phyloP scores from a whole-genome alignment of 169 alveolate species.

The Cryptosporidium ryanae region DNA sequence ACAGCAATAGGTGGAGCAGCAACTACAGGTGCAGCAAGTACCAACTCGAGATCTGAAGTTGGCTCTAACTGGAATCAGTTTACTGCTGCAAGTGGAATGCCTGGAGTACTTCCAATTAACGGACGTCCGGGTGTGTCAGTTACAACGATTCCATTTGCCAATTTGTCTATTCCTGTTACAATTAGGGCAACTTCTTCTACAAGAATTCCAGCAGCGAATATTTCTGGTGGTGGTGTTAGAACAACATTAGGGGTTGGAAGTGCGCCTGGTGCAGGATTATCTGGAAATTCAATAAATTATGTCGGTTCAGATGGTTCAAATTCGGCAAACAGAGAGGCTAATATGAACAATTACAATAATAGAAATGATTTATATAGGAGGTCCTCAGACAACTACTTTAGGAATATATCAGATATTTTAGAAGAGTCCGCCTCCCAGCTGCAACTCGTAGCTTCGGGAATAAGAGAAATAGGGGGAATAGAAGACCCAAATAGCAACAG shows the following conservation, averaged over 20 bases:
- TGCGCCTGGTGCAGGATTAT: not conserved
- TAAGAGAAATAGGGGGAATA: slow-evolving; percentile 50
- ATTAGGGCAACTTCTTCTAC: slow-evolving; percentile 59
- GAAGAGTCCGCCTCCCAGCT: slow-evolving; percentile 57
- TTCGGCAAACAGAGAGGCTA: not conserved
- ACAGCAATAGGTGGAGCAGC: not conserved
- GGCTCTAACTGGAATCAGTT: slow-evolving; percentile 24
- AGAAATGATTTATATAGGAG: slow-evolving; percentile 14
- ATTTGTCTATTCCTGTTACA: slow-evolving; percentile 62
- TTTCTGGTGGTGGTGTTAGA: not conserved
- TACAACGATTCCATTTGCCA: slow-evolving; percentile 55
- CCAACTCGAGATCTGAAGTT: not conserved
- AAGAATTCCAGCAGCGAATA: slow-evolving; percentile 21
- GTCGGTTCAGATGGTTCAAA: not conserved
- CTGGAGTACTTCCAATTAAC: slow-evolving; percentile 35
- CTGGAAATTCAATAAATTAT: not conserved
- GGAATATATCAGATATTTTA: slow-evolving; percentile 40
- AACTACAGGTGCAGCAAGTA: not conserved
- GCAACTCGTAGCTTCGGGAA: slow-evolving; percentile 32
- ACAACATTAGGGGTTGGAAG: not conserved
- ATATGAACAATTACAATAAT: not conserved
- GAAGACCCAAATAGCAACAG: not conserved
- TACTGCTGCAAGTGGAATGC: slow-evolving; percentile 23
- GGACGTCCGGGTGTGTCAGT: slow-evolving; percentile 74
- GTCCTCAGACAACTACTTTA: slow-evolving; percentile 35